phyloP scores from a whole-genome alignment of 2,329 filamentous ascomycete species.

The Periglandula ipomoeae region DNA sequence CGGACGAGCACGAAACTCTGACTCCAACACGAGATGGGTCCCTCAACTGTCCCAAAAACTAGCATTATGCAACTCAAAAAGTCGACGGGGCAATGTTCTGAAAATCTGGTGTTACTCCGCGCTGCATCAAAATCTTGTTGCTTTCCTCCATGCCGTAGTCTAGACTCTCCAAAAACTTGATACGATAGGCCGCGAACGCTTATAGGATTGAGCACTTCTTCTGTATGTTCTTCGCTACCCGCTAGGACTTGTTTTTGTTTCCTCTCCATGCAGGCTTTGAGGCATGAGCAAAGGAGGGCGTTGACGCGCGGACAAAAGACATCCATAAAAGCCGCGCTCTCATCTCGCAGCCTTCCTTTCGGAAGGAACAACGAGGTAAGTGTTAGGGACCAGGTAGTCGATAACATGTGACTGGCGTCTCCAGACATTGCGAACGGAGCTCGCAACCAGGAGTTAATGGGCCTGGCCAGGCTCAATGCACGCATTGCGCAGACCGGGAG shows the following conservation, averaged over 20 bases:
- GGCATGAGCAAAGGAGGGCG: conserved; percentile 49
- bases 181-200: background rate
- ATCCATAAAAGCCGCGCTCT: conserved; percentile 84
- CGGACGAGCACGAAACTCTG: conserved; percentile 90
- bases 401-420: conserved; percentile 39
- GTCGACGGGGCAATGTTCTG: background rate
- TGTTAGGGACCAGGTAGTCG: conserved; percentile 19
- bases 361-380: conserved; percentile 35
- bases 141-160: conserved; percentile 7
- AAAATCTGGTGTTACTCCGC: background rate
- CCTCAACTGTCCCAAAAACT: conserved; percentile 32
- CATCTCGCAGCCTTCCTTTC: conserved; percentile 40
- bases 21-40: conserved; percentile 90
- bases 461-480: conserved; percentile 43
- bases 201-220: conserved; percentile 39
- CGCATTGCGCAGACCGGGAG: conserved; percentile 30
- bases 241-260: conserved; percentile 93
- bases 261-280: conserved; percentile 45
- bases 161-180: background rate
- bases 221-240: conserved; percentile 75
- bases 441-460: conserved; percentile 45
- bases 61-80: background rate
- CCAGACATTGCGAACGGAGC: conserved; percentile 27
- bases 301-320: conserved; percentile 79
- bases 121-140: background rate